These are phyloP conservation scores for Saitozyma sp. DNA, from an alignment of 768 basidiomycete genomes.

Conservation along the genomic window DNA sequence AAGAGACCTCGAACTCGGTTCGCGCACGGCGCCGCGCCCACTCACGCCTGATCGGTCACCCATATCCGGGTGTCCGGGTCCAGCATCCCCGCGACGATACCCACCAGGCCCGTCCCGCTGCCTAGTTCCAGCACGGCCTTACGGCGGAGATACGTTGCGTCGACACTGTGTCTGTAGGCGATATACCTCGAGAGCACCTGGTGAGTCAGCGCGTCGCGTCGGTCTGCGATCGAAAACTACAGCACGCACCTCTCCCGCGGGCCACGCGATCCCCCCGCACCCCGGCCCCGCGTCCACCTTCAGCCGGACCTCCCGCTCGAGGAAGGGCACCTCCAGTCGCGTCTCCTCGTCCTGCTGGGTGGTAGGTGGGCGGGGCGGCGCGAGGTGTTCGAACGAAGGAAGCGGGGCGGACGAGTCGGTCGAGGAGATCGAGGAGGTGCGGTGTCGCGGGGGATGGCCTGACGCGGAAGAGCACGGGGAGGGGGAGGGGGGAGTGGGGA, in stretches of 20 bases:
- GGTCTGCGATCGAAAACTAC: not conserved
- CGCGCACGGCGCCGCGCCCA: conserved; percentile 26
- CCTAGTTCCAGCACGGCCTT: conserved; percentile 78
- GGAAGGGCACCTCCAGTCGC: conserved; percentile 22
- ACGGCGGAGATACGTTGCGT: conserved; percentile 58
- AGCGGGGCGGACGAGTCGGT: conserved; percentile 31
- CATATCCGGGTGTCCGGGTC: conserved; percentile 62
- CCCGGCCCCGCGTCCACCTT: conserved; percentile 78
- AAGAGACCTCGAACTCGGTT: no score
- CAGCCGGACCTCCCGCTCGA: conserved; percentile 53
- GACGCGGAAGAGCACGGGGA: no score
- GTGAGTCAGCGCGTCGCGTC: not conserved
- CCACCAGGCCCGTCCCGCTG: conserved; percentile 90
- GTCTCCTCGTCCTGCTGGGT: conserved; percentile 38
- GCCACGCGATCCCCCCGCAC: conserved; percentile 91
- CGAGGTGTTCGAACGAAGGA: conserved; percentile 33
- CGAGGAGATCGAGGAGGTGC: conserved; percentile 27
- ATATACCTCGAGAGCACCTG: conserved; percentile 81
- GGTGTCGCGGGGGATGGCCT: conserved; percentile 4
- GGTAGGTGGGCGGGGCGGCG: conserved; percentile 41
- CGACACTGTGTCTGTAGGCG: conserved; percentile 55
- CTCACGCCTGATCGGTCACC: conserved; percentile 90
- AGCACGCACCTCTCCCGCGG: conserved; percentile 74
- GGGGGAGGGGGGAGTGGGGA: no score
- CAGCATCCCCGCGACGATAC: conserved; percentile 72